These are phyloP conservation scores for Plectosphaerella sp. DNA, from an alignment of 2,329 filamentous ascomycete species.

Conservation along the genomic window DNA sequence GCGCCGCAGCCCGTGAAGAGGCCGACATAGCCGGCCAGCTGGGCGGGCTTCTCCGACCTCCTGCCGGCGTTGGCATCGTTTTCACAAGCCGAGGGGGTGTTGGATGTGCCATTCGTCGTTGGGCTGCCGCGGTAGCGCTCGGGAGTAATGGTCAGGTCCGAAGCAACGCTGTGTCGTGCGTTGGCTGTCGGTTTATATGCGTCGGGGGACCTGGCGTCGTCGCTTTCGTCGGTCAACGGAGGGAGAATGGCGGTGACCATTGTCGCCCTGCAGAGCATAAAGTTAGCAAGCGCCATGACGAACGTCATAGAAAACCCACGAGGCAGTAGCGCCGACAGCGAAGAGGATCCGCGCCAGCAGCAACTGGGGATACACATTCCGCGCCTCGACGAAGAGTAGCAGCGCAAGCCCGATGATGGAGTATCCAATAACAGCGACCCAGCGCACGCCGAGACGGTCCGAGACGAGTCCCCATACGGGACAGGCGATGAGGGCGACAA, in stretches of 20 bases:
- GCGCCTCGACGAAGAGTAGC: conserved; percentile 77
- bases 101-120: conserved; percentile 18
- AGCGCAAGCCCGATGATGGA: conserved; percentile 73
- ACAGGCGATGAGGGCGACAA: conserved; percentile 76
- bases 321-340: conserved; percentile 85
- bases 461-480: conserved; percentile 75
- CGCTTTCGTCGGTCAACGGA: conserved; percentile 53
- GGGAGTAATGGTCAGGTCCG: conserved; percentile 71
- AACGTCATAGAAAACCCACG: conserved; percentile 41
- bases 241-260: conserved; percentile 98
- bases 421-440: conserved; percentile 74
- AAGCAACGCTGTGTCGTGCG: conserved; percentile 56
- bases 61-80: conserved; percentile 6
- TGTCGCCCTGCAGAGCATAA: conserved; percentile 52
- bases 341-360: conserved; percentile 82
- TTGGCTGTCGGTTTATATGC: conserved; percentile 30
- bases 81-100: conserved; percentile 1
- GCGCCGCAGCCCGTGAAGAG: conserved; percentile 91
- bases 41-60: conserved; percentile 42
- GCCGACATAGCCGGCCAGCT: conserved; percentile 83
- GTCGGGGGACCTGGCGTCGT: conserved; percentile 16
- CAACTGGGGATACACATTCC: conserved; percentile 84
- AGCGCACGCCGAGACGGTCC: conserved; percentile 71
- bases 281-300: neutral
- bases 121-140: conserved; percentile 44